phyloP scores from a whole-genome alignment of 306 rosid genomes.

The Prunus mongolica region DNA sequence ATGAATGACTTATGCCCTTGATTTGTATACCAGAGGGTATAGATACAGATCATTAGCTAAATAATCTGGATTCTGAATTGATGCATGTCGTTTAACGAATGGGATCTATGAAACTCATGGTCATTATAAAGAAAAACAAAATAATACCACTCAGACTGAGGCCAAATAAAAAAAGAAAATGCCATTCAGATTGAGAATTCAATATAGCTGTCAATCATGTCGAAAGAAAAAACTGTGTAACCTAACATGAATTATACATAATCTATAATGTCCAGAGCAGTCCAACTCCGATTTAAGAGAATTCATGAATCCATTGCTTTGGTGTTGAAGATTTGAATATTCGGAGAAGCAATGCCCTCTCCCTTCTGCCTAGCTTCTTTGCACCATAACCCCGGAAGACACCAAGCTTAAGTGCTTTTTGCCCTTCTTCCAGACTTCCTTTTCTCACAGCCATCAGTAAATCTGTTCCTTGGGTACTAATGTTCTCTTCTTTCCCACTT shows the following conservation, averaged over 20 bases:
- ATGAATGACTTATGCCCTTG: too few species aligned
- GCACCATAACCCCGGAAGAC: conserved; percentile 40
- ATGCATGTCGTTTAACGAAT: not conserved
- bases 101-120: not conserved
- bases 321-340: conserved; percentile 65
- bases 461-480: conserved; percentile 42
- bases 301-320: conserved; percentile 44
- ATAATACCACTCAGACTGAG: not conserved
- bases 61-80: not conserved
- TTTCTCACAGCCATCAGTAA: conserved; percentile 55
- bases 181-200: not conserved
- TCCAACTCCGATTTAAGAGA: conserved; percentile 15
- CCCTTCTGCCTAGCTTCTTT: conserved; percentile 51
- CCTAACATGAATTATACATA: not conserved
- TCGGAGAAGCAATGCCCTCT: conserved; percentile 54
- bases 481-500: conserved; percentile 26
- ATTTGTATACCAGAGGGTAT: too few species aligned
- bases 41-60: not conserved
- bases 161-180: not conserved
- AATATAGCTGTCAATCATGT: not conserved
- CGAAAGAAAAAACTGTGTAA: not conserved
- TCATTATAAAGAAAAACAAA: not conserved
- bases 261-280: not conserved
- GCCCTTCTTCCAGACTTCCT: conserved; percentile 51
- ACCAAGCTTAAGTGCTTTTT: conserved; percentile 56